Conservation (phyloP, 805 yeast species). For the Candida loeiensis region DNA sequence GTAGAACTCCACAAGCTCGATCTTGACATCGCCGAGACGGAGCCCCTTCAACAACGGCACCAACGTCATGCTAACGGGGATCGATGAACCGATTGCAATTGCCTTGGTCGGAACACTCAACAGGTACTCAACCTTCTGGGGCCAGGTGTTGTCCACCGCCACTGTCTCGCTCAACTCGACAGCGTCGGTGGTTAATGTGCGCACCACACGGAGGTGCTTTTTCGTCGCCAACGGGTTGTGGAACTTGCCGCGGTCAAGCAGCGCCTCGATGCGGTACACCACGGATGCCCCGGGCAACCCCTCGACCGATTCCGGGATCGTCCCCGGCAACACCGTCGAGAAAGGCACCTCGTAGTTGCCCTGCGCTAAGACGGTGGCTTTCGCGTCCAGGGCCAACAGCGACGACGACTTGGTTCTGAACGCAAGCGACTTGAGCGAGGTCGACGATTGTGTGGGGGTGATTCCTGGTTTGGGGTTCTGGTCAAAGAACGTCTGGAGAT, state of each 20-base stretch:
- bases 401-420: conserved; percentile 25
- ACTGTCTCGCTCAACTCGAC: conserved; percentile 87
- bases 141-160: conserved; percentile 95
- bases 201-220: conserved; percentile 72
- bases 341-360: conserved; percentile 94
- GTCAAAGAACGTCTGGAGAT: conserved; percentile 30
- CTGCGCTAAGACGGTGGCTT: conserved; percentile 44
- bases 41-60: conserved; percentile 83
- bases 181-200: conserved; percentile 86
- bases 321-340: conserved; percentile 78
- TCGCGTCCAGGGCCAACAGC: conserved; percentile 19
- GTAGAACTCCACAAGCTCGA: conserved; percentile 65
- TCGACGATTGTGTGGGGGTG: conserved; percentile 13
- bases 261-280: conserved; percentile 70
- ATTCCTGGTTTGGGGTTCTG: conserved; percentile 14
- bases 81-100: conserved; percentile 79
- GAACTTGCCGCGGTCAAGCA: conserved; percentile 79
- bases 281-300: conserved; percentile 80
- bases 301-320: conserved; percentile 81
- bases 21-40: conserved; percentile 66
- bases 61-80: conserved; percentile 65
- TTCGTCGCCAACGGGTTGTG: conserved; percentile 60
- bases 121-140: conserved; percentile 84
- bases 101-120: conserved; percentile 86
- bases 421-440: conserved; percentile 20